Percentiles rank a stretch among this genome's conserved stretches.
phyloP scores from a whole-genome alignment of 2,329 filamentous ascomycete genomes.

The Penicillium sp. region DNA sequence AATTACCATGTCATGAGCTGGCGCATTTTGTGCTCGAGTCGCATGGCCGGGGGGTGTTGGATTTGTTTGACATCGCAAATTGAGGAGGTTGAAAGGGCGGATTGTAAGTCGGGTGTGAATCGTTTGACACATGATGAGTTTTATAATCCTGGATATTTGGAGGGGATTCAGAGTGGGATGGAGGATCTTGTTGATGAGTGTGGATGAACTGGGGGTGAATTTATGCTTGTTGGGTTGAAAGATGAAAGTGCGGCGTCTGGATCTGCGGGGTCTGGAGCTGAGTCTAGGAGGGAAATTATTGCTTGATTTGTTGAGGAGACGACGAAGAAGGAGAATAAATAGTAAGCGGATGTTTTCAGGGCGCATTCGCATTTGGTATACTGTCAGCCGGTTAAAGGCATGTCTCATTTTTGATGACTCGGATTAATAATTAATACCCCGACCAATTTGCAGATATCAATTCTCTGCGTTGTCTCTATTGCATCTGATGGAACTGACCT shows the following conservation, averaged over 20 bases:
- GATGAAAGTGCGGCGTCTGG: constrained; percentile 33
- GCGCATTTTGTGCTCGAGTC: constrained; percentile 85
- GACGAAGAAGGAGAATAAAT: constrained; percentile 52
- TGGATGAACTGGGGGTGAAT: constrained; percentile 77
- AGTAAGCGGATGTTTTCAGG: constrained; percentile 27
- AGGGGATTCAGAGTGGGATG: constrained; percentile 46
- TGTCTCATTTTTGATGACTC: background rate
- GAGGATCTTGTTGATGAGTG: constrained; percentile 65
- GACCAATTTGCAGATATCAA: background rate
- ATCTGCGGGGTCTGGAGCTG: constrained; percentile 35
- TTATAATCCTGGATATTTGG: constrained; percentile 59
- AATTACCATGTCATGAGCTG: constrained; percentile 91
- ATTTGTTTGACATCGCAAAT: constrained; percentile 74
- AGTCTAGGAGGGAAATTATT: constrained; percentile 72
- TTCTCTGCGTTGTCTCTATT: background rate
- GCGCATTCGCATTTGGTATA: background rate
- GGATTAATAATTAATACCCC: background rate
- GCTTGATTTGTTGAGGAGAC: constrained; percentile 73
- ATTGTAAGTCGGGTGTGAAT: constrained; percentile 73
- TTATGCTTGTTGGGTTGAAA: constrained; percentile 63
- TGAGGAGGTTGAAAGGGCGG: constrained; percentile 80
- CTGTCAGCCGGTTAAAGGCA: background rate
- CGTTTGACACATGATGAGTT: constrained; percentile 61
- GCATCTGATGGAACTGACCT: no score
- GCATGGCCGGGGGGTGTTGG: constrained; percentile 68